Percentiles rank a stretch among this genome's conserved stretches.
phyloP scores from a whole-genome alignment of 2,329 filamentous ascomycete genomes.

The Neofusicoccum kwambonambiense region DNA sequence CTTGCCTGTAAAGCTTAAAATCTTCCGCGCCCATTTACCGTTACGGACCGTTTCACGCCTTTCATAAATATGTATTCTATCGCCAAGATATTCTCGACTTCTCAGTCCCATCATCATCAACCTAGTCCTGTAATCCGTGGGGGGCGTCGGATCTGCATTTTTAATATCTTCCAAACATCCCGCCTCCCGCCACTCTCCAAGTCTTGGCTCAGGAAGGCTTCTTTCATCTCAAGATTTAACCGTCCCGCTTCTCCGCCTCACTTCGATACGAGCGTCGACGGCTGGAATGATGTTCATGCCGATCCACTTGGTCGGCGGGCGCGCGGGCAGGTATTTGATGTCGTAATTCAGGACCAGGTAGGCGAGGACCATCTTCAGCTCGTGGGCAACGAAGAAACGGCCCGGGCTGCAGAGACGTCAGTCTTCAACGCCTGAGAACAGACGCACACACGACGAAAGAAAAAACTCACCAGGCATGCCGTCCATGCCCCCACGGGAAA shows the following conservation, averaged over 20 bases:
- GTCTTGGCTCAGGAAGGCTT: background rate
- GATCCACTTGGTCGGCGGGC: slow-evolving; percentile 18
- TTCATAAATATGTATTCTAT: too few relatives aligned
- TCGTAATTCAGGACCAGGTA: slow-evolving; percentile 21
- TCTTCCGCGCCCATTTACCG: too few relatives aligned
- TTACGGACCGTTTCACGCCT: too few relatives aligned
- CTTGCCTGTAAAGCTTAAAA: too few relatives aligned
- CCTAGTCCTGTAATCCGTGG: too few relatives aligned
- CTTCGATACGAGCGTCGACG: background rate
- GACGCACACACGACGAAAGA: background rate
- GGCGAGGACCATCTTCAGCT: slow-evolving; percentile 22
- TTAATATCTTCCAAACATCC: background rate
- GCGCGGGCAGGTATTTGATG: slow-evolving; percentile 17
- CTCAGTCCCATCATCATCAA: too few relatives aligned
- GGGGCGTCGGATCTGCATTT: background rate
- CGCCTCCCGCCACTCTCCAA: too few relatives aligned
- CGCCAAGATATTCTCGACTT: too few relatives aligned
- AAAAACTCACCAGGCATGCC: slow-evolving; percentile 28
- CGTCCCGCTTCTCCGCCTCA: slow-evolving; percentile 1
- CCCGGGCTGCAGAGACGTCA: slow-evolving; percentile 8
- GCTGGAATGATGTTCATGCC: slow-evolving; percentile 8
- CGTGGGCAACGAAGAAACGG: slow-evolving; percentile 20
- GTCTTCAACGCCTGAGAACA: too few relatives aligned
- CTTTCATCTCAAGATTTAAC: background rate
- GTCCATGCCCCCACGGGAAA: slow-evolving; percentile 31